Conservation (phyloP, 2,329 filamentous ascomycete genomes). For the Mariannaea elegans region DNA sequence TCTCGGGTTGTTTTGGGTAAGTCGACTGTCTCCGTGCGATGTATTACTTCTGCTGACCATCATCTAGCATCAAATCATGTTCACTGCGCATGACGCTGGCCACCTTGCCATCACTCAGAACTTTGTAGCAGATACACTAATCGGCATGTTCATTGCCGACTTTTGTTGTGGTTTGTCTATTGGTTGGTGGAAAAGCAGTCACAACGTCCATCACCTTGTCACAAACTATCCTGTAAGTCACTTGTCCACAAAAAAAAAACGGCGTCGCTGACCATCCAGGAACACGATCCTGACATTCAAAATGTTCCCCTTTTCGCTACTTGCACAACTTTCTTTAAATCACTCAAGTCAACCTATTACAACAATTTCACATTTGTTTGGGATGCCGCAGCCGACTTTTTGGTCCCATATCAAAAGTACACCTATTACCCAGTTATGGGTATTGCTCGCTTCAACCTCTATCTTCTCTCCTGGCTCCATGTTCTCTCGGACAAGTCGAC, state of each 20-base stretch:
- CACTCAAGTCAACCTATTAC: slow-evolving; percentile 72
- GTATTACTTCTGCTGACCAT: too few relatives aligned
- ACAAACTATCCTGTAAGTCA: slow-evolving; percentile 68
- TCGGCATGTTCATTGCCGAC: slow-evolving; percentile 70
- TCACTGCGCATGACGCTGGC: slow-evolving; percentile 72
- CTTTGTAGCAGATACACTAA: slow-evolving; percentile 66
- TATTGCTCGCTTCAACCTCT: slow-evolving; percentile 77
- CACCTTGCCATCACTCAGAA: slow-evolving; percentile 70
- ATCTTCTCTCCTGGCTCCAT: slow-evolving; percentile 72
- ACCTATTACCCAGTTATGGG: slow-evolving; percentile 75
- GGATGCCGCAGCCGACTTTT: slow-evolving; percentile 66
- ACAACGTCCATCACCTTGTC: slow-evolving; percentile 74
- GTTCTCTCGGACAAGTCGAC: slow-evolving; percentile 65
- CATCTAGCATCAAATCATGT: slow-evolving; percentile 72
- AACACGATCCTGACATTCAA: slow-evolving; percentile 69
- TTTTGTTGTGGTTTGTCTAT: slow-evolving; percentile 73
- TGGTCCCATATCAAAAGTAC: slow-evolving; percentile 70
- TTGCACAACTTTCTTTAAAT: slow-evolving; percentile 71
- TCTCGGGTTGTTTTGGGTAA: slow-evolving; percentile 70
- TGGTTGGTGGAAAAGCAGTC: slow-evolving; percentile 75
- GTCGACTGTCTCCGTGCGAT: too few relatives aligned
- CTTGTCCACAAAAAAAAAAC: too few relatives aligned
- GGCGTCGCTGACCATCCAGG: too few relatives aligned
- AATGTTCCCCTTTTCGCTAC: slow-evolving; percentile 76
- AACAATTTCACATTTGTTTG: slow-evolving; percentile 71